Evolutionary conservation across 805 yeast genomes (phyloP).

Genomic region (Yamadazyma phyllophila): DNA sequence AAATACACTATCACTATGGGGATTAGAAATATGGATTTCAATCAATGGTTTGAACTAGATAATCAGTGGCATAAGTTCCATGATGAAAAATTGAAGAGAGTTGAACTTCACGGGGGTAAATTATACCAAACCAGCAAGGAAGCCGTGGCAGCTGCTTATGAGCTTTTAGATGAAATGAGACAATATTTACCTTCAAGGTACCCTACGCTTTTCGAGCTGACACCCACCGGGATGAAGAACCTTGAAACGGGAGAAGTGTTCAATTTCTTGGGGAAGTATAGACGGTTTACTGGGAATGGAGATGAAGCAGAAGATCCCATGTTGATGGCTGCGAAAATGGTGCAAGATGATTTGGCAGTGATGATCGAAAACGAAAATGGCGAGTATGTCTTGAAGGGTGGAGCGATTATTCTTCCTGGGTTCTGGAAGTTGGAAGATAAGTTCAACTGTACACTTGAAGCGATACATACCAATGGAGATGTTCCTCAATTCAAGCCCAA

Average conservation of each 20-base stretch:
- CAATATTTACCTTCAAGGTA: constrained; percentile 55
- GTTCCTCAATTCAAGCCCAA: constrained; percentile 64
- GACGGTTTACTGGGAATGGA: constrained; percentile 30
- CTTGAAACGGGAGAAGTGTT: constrained; percentile 53
- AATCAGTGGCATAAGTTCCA: constrained; percentile 62
- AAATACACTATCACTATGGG: constrained; percentile 70
- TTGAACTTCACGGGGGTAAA: constrained; percentile 45
- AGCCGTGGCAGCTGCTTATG: constrained; percentile 55
- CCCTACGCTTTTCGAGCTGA: constrained; percentile 50
- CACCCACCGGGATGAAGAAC: constrained; percentile 49
- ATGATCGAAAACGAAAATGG: constrained; percentile 62
- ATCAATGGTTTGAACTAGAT: constrained; percentile 66
- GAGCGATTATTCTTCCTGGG: constrained; percentile 63
- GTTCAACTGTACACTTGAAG: constrained; percentile 50
- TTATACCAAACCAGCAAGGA: constrained; percentile 50
- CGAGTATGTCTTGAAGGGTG: constrained; percentile 55
- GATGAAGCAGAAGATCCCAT: constrained; percentile 46
- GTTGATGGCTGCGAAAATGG: constrained; percentile 53
- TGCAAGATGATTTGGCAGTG: constrained; percentile 67
- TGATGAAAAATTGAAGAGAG: constrained; percentile 48
- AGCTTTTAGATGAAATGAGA: constrained; percentile 52
- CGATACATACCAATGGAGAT: constrained; percentile 64
- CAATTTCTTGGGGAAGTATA: constrained; percentile 19
- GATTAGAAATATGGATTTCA: constrained; percentile 58
- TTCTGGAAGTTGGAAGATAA: constrained; percentile 70